These are phyloP conservation scores for Nymphaea thermarum DNA, from an alignment of 164 flowering plant genomes.

Conservation along the genomic window DNA sequence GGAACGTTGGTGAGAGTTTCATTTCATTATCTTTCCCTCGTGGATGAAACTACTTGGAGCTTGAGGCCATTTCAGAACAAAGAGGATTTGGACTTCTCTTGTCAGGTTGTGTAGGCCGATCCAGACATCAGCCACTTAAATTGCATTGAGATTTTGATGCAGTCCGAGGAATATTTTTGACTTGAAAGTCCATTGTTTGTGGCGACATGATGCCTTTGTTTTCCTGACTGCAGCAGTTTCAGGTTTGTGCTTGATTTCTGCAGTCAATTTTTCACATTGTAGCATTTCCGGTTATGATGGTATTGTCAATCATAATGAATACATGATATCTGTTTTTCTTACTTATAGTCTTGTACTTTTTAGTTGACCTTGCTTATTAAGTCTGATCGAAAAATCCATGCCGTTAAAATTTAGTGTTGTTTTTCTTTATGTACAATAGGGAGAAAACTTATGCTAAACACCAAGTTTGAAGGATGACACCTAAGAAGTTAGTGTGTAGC, in stretches of 20 bases:
- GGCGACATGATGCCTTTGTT: background rate
- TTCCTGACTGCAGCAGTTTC: background rate
- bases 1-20: constrained; percentile 64
- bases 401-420: too few species aligned
- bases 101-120: background rate
- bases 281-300: background rate
- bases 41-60: background rate
- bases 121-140: too few species aligned
- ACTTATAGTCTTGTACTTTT: too few species aligned
- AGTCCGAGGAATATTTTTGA: background rate
- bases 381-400: too few species aligned
- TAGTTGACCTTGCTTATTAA: too few species aligned
- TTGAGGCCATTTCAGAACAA: background rate
- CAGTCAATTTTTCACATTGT: background rate
- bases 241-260: background rate
- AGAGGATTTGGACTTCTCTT: background rate
- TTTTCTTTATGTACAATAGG: too few species aligned
- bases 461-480: too few species aligned
- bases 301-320: too few species aligned
- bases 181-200: background rate
- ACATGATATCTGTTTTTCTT: too few species aligned
- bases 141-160: too few species aligned
- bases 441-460: too few species aligned
- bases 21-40: background rate
- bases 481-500: too few species aligned